Percentiles rank a stretch among this genome's conserved stretches.
Evolutionary conservation across 352 stramenopile genomes (phyloP).

Genomic region (Globisporangium acanthophoron): DNA sequence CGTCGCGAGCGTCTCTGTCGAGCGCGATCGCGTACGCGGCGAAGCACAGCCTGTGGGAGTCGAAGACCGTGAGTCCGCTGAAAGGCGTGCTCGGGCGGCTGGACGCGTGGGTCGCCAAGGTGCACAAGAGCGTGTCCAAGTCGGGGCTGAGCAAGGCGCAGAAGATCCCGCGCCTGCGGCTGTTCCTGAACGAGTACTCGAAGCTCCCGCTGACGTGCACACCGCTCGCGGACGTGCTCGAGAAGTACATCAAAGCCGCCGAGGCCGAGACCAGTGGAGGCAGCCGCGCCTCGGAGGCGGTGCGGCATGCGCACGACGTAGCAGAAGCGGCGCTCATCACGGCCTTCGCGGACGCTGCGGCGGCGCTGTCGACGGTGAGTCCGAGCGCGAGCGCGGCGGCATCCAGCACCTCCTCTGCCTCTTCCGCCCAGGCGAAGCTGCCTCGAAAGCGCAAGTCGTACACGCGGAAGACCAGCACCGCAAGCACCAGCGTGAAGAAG

Average conservation of each 20-base stretch:
- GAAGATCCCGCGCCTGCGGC: slow-evolving; percentile 53
- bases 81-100: slow-evolving; percentile 68
- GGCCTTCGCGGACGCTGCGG: slow-evolving; percentile 30
- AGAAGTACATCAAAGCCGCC: slow-evolving; percentile 25
- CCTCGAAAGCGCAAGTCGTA: slow-evolving; percentile 68
- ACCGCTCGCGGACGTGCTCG: slow-evolving; percentile 23
- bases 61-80: slow-evolving; percentile 55
- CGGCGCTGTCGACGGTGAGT: slow-evolving; percentile 9
- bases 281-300: slow-evolving; percentile 14
- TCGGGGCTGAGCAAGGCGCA: slow-evolving; percentile 41
- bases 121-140: slow-evolving; percentile 76
- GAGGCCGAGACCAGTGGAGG: slow-evolving; percentile 16
- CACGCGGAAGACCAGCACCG: slow-evolving; percentile 30
- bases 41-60: slow-evolving; percentile 60
- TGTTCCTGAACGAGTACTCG: slow-evolving; percentile 84
- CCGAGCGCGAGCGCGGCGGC: background rate
- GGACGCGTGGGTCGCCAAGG: slow-evolving; percentile 76
- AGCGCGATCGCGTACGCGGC: slow-evolving; percentile 57
- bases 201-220: slow-evolving; percentile 77
- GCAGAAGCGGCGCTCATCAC: slow-evolving; percentile 20
- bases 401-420: background rate
- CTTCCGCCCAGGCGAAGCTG: slow-evolving; percentile 18
- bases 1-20: slow-evolving; percentile 54
- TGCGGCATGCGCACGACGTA: slow-evolving; percentile 23
- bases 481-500: slow-evolving; percentile 30